phyloP scores from a whole-genome alignment of 805 yeast genomes.

The Metschnikowia similis region DNA sequence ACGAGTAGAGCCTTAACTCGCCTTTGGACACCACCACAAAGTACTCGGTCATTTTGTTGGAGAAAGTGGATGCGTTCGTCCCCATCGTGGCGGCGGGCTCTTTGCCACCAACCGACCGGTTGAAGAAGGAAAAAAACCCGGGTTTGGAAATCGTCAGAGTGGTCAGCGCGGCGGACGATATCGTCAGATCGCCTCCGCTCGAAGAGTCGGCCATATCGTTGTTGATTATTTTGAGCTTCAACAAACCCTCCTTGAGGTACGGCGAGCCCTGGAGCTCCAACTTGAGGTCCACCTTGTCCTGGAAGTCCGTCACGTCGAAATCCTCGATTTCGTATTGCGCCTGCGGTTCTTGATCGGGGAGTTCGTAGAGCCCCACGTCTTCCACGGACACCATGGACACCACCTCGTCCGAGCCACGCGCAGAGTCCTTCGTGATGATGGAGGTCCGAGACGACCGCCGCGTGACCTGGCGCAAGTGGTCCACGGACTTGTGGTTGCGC shows the following conservation, averaged over 20 bases:
- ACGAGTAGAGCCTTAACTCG: slow-evolving; percentile 55
- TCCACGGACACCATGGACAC: slow-evolving; percentile 36
- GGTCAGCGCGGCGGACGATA: slow-evolving; percentile 10
- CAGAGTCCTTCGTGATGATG: slow-evolving; percentile 30
- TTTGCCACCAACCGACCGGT: slow-evolving; percentile 10
- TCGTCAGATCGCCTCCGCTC: slow-evolving; percentile 2
- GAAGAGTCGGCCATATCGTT: slow-evolving; percentile 33
- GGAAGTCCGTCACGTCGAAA: slow-evolving; percentile 38
- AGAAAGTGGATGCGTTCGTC: slow-evolving; percentile 13
- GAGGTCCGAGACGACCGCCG: slow-evolving; percentile 34
- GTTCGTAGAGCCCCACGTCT: slow-evolving; percentile 19
- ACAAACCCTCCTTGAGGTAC: slow-evolving; percentile 70
- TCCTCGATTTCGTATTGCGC: slow-evolving; percentile 28
- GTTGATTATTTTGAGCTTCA: slow-evolving; percentile 38
- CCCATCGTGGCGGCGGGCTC: slow-evolving; percentile 8
- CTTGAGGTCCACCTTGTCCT: slow-evolving; percentile 52
- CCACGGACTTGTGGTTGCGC: slow-evolving; percentile 26
- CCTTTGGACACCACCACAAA: slow-evolving; percentile 70
- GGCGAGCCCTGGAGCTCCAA: slow-evolving; percentile 71
- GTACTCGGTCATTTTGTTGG: slow-evolving; percentile 37
- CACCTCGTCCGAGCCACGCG: slow-evolving; percentile 24
- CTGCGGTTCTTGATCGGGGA: slow-evolving; percentile 10
- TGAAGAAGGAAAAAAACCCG: slow-evolving; percentile 16
- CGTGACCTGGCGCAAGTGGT: slow-evolving; percentile 22
- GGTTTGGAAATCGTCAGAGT: slow-evolving; percentile 10